Conservation (phyloP, 2,329 filamentous ascomycete species). For the Colletotrichum scovillei region DNA sequence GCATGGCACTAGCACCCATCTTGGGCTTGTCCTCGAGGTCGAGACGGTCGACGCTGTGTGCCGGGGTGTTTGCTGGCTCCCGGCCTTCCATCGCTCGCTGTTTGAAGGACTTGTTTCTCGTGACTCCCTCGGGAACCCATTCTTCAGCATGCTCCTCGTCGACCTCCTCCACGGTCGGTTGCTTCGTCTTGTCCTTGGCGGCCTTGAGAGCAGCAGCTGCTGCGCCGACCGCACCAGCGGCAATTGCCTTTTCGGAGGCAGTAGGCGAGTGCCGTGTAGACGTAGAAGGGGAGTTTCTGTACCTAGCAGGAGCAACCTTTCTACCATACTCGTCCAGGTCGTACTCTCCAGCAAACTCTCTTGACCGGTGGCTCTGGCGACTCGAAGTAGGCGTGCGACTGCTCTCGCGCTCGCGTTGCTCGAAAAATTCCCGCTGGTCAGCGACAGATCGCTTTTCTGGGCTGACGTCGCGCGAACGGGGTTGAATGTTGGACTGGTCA, state of each 20-base stretch:
- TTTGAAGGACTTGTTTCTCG: conserved; percentile 73
- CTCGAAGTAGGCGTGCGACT: conserved; percentile 49
- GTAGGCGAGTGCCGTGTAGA: conserved; percentile 63
- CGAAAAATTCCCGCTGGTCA: conserved; percentile 50
- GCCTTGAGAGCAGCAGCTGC: conserved; percentile 64
- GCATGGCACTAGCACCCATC: conserved; percentile 77
- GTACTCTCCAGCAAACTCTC: conserved; percentile 64
- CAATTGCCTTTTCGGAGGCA: conserved; percentile 68
- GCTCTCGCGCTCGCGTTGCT: conserved; percentile 53
- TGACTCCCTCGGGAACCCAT: conserved; percentile 62
- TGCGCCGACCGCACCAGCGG: conserved; percentile 64
- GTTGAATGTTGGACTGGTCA: conserved; percentile 43
- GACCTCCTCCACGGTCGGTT: conserved; percentile 47
- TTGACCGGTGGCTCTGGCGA: conserved; percentile 51
- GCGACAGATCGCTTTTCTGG: conserved; percentile 56
- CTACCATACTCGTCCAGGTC: conserved; percentile 69
- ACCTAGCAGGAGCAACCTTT: conserved; percentile 61
- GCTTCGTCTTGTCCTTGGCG: conserved; percentile 55
- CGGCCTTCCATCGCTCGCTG: conserved; percentile 70
- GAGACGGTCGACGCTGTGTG: conserved; percentile 69
- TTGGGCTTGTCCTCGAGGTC: conserved; percentile 63
- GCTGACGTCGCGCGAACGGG: conserved; percentile 48
- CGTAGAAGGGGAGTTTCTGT: conserved; percentile 63
- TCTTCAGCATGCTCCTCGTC: conserved; percentile 48
- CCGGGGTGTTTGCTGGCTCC: conserved; percentile 65